Percentiles rank a stretch among this genome's conserved stretches.
Conservation (phyloP, 2,329 filamentous ascomycete genomes). For the Cordyceps farinosa region DNA sequence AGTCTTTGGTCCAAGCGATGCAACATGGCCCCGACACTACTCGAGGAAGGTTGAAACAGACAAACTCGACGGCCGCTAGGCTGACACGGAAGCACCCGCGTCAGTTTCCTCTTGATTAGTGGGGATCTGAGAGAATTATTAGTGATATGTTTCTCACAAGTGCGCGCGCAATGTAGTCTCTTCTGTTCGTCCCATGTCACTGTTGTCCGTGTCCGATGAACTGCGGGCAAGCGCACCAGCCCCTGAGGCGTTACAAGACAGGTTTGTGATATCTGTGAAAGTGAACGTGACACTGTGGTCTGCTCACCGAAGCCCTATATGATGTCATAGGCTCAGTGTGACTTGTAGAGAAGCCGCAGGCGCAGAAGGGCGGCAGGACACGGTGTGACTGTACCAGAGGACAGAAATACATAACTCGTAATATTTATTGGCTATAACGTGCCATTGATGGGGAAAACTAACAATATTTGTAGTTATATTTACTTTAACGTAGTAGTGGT, state of each 20-base stretch:
- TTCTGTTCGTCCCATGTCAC: conserved; percentile 2
- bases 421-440: no score
- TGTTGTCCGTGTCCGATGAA: background rate
- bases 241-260: background rate
- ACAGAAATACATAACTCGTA: no score
- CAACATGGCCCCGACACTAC: background rate
- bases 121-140: background rate
- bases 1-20: conserved; percentile 4
- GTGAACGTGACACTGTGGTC: no score
- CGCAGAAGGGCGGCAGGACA: no score
- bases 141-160: conserved; percentile 5
- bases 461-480: no score
- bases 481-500: no score
- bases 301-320: no score
- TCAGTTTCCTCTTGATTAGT: conserved; percentile 3
- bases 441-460: no score
- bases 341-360: background rate
- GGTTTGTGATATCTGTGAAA: background rate
- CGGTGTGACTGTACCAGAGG: no score
- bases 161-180: background rate
- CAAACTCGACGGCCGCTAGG: conserved; percentile 4
- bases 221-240: background rate
- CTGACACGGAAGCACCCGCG: conserved; percentile 15
- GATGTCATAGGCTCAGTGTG: background rate
- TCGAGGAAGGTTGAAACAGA: background rate